Evolutionary conservation across 2,329 filamentous ascomycete genomes (phyloP).

Genomic region (Lithohypha guttulata): DNA sequence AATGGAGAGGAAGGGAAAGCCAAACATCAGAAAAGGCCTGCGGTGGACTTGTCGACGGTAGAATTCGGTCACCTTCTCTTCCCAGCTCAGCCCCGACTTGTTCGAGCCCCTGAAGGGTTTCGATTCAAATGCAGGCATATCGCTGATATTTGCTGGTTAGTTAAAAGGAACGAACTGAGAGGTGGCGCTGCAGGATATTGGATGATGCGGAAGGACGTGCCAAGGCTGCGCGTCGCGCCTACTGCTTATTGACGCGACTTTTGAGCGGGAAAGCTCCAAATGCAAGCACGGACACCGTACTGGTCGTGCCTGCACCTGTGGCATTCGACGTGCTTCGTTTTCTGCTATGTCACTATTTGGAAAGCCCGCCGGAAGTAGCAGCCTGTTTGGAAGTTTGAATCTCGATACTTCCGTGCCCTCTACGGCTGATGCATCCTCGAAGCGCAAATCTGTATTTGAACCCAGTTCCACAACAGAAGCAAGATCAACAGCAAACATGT

Average conservation of each 20-base stretch:
- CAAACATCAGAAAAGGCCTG: constrained; percentile 86
- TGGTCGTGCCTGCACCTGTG: neutral
- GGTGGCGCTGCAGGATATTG: neutral
- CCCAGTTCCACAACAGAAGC: constrained; percentile 11
- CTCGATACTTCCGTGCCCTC: constrained; percentile 13
- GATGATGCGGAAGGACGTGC: constrained; percentile 4
- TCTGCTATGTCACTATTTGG: constrained; percentile 19
- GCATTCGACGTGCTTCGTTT: neutral
- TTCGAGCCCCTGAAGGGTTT: constrained; percentile 54
- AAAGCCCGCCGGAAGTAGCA: constrained; percentile 8
- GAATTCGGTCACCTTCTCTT: constrained; percentile 57
- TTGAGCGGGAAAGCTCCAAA: neutral
- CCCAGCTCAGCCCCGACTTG: constrained; percentile 36
- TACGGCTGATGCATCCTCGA: constrained; percentile 15
- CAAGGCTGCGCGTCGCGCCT: neutral
- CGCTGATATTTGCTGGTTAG: neutral
- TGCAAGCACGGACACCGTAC: neutral
- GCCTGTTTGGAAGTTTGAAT: constrained; percentile 16
- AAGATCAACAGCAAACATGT: constrained; percentile 11
- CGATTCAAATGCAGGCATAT: constrained; percentile 54
- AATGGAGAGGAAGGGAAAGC: constrained; percentile 78
- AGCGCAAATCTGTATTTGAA: constrained; percentile 22
- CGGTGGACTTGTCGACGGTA: constrained; percentile 67
- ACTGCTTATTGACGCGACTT: constrained; percentile 7
- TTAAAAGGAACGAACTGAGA: too few relatives aligned